Evolutionary conservation across 139 green algal genomes (phyloP).

Genomic region (Chlorella sp.): DNA sequence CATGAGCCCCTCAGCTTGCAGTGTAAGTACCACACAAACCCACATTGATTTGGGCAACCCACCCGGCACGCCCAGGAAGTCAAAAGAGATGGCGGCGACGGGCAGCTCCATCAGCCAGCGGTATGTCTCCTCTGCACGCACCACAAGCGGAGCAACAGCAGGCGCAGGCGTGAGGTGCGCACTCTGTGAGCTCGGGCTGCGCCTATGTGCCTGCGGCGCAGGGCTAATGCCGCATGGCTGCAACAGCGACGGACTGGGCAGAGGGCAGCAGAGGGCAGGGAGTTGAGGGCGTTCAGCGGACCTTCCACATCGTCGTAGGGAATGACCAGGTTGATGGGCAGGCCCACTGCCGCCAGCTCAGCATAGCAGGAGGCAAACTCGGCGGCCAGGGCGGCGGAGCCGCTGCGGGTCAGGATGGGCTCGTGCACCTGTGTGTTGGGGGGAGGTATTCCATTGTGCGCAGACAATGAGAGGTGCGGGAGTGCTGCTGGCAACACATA

Average conservation of each 20-base stretch:
- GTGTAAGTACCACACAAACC: too few relatives aligned
- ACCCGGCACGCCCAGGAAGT: constrained; percentile 69
- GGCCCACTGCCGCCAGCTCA: constrained; percentile 55
- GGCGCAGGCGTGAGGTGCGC: too few relatives aligned
- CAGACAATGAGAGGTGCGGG: too few relatives aligned
- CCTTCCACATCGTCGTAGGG: constrained; percentile 79
- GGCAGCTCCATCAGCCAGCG: constrained; percentile 76
- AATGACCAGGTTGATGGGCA: constrained; percentile 79
- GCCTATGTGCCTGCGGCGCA: too few relatives aligned
- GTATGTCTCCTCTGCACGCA: constrained; percentile 70
- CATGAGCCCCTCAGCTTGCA: too few relatives aligned
- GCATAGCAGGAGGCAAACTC: constrained; percentile 67
- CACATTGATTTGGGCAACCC: too few relatives aligned
- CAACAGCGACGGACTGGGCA: too few relatives aligned
- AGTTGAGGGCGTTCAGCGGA: too few relatives aligned
- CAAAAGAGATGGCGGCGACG: constrained; percentile 74
- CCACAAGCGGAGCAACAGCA: too few relatives aligned
- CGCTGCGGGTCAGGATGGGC: constrained; percentile 70
- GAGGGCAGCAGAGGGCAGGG: background rate
- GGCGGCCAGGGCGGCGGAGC: constrained; percentile 37
- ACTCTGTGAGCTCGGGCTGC: too few relatives aligned
- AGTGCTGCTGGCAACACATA: too few relatives aligned
- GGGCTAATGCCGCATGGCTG: too few relatives aligned
- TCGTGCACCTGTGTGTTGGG: constrained; percentile 82
- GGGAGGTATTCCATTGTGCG: background rate